phyloP scores from a whole-genome alignment of 2,329 filamentous ascomycete genomes.

The Scytalidium lignicola region DNA sequence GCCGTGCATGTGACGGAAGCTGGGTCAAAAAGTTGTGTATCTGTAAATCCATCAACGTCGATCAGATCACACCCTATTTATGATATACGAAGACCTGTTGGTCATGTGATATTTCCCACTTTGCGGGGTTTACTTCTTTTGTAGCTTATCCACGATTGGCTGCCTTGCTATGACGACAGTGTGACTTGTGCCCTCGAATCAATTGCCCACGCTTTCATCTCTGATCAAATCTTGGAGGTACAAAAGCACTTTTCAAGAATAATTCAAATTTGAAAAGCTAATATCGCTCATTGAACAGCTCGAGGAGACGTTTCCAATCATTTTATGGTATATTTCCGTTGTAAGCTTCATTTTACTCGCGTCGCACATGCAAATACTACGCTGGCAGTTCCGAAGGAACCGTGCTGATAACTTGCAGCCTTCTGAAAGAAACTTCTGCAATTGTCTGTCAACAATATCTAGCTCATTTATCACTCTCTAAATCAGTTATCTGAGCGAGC shows the following conservation, averaged over 20 bases:
- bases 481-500: too few relatives aligned
- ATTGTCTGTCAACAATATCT: too few relatives aligned
- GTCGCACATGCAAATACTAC: not conserved
- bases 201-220: not conserved
- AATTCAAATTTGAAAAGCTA: not conserved
- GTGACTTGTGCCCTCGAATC: not conserved
- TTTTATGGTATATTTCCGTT: not conserved
- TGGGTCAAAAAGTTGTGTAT: not conserved
- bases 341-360: not conserved
- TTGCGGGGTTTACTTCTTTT: constrained; percentile 10
- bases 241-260: not conserved
- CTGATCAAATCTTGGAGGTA: not conserved
- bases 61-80: not conserved
- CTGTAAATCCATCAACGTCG: not conserved
- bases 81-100: not conserved
- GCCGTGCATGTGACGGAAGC: not conserved
- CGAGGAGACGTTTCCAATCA: not conserved
- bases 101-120: not conserved
- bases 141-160: not conserved
- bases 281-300: not conserved
- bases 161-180: not conserved
- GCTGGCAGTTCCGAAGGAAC: too few relatives aligned
- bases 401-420: too few relatives aligned
- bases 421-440: too few relatives aligned
- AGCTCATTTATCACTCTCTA: too few relatives aligned